Percentiles rank a stretch among this genome's conserved stretches.
Evolutionary conservation across 2,329 filamentous ascomycete species (phyloP).

Genomic region (Alternaria sp.): DNA sequence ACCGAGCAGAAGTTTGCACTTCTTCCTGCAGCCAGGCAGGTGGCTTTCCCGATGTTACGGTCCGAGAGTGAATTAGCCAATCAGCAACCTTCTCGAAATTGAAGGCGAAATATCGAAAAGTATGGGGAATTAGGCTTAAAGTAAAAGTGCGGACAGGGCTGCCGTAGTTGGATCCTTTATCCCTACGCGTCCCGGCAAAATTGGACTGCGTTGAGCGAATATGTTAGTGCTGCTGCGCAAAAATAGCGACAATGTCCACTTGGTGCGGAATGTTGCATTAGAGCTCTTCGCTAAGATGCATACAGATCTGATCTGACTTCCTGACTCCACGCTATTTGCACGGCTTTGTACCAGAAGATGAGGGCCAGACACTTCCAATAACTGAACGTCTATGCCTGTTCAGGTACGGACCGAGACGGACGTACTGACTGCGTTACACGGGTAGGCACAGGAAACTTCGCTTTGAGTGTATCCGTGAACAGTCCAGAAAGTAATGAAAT

Average conservation of each 20-base stretch:
- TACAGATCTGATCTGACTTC: neutral
- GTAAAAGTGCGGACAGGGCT: conserved; percentile 27
- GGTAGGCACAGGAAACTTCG: neutral
- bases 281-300: neutral
- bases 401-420: neutral
- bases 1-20: conserved; percentile 11
- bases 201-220: conserved; percentile 25
- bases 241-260: conserved; percentile 30
- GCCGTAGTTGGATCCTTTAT: conserved; percentile 24
- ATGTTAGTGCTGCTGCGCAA: conserved; percentile 13
- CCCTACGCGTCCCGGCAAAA: conserved; percentile 28
- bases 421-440: neutral
- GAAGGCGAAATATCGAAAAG: conserved; percentile 22
- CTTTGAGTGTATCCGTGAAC: neutral
- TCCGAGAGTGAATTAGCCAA: conserved; percentile 14
- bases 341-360: neutral
- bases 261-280: neutral
- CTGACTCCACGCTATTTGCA: neutral
- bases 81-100: conserved; percentile 26
- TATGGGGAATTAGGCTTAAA: conserved; percentile 38
- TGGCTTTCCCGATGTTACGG: conserved; percentile 29
- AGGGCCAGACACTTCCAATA: conserved; percentile 3
- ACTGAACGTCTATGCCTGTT: neutral
- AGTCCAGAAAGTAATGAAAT: too few relatives aligned
- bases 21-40: conserved; percentile 13